Evolutionary conservation across 768 basidiomycete species (phyloP).

Genomic region (Tulasnella sp.): DNA sequence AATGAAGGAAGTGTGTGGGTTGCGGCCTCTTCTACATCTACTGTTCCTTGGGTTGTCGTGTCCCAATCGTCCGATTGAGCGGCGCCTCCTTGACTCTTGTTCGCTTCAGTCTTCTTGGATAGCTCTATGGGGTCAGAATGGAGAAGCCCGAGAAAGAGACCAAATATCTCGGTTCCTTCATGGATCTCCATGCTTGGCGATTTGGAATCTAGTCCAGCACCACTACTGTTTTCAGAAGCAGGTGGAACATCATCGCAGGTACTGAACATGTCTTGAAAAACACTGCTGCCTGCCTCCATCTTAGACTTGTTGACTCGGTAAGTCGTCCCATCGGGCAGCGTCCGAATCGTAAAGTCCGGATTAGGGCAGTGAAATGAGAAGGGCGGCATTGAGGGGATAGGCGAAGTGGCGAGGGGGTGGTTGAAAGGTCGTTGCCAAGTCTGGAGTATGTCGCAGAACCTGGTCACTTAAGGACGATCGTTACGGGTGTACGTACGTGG

Average conservation of each 20-base stretch:
- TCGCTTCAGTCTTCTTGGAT: not conserved
- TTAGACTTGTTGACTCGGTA: conserved; percentile 40
- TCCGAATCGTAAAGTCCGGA: conserved; percentile 56
- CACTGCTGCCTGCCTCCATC: conserved; percentile 51
- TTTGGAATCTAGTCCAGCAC: conserved; percentile 33
- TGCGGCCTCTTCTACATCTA: conserved; percentile 33
- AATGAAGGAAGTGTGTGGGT: conserved; percentile 43
- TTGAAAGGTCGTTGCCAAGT: not conserved
- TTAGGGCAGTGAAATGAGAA: conserved; percentile 46
- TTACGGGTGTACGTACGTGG: not conserved
- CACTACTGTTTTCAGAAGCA: conserved; percentile 20
- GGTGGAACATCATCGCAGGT: conserved; percentile 46
- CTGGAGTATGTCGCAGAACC: not conserved
- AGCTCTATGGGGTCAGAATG: conserved; percentile 47
- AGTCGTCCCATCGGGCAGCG: conserved; percentile 48
- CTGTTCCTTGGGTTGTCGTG: not conserved
- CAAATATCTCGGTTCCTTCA: conserved; percentile 50
- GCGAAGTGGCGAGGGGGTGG: not conserved
- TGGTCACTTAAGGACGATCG: not conserved
- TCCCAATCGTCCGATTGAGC: not conserved
- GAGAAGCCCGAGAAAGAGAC: conserved; percentile 54
- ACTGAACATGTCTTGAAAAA: conserved; percentile 70
- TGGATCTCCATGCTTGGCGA: conserved; percentile 50
- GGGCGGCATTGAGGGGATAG: not conserved
- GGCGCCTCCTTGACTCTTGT: not conserved